Evolutionary conservation across 371 early-diverging fungal genomes (phyloP).

Genomic region (Nematocida sp.): DNA sequence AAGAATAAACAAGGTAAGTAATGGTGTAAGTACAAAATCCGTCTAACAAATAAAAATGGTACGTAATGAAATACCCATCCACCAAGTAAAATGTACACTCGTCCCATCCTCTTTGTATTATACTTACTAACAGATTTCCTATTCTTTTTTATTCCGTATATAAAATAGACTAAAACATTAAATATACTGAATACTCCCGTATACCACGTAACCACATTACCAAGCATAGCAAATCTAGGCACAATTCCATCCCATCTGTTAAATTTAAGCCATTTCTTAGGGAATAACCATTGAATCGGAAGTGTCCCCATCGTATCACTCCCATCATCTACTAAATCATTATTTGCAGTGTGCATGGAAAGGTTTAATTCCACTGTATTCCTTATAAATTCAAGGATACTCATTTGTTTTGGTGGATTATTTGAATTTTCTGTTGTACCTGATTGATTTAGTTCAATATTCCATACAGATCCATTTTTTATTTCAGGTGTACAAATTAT

Average conservation of each 20-base stretch:
- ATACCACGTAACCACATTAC: constrained; percentile 94
- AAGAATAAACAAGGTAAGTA: constrained; percentile 92
- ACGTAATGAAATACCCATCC: constrained; percentile 86
- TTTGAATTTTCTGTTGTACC: constrained; percentile 26
- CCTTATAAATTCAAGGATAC: constrained; percentile 73
- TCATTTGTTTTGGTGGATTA: constrained; percentile 72
- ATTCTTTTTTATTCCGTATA: constrained; percentile 43
- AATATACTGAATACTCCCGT: constrained; percentile 74
- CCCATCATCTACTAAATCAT: constrained; percentile 88
- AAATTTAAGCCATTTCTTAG: constrained; percentile 87
- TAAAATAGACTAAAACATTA: constrained; percentile 39
- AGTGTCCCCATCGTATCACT: constrained; percentile 81
- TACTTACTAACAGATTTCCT: constrained; percentile 26
- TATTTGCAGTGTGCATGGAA: constrained; percentile 94
- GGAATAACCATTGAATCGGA: constrained; percentile 88
- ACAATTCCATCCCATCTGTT: constrained; percentile 84
- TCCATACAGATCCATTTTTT: constrained; percentile 81
- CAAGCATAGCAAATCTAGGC: constrained; percentile 86
- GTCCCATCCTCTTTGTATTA: constrained; percentile 22
- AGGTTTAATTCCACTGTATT: constrained; percentile 87
- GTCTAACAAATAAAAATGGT: constrained; percentile 85
- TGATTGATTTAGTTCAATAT: constrained; percentile 79
- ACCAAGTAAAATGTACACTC: constrained; percentile 71
- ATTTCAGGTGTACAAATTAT: constrained; percentile 78
- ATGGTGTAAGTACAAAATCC: constrained; percentile 85